Percentiles rank a stretch among this genome's conserved stretches.
Evolutionary conservation across 140 eudicot species (phyloP).

Genomic region (Ambrosia hybrid): DNA sequence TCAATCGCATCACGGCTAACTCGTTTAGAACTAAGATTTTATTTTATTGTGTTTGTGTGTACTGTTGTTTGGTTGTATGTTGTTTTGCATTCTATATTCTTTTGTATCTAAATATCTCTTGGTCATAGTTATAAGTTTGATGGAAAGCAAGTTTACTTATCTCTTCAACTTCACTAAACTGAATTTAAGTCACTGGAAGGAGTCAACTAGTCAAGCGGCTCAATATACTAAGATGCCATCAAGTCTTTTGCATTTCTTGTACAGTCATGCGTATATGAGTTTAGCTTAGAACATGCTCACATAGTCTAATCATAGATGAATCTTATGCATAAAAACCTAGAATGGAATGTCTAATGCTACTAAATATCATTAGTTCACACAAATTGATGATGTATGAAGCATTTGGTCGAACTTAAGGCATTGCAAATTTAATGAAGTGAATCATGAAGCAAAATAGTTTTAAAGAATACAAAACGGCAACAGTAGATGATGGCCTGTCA

Average conservation of each 20-base stretch:
- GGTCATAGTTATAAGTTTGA: neutral
- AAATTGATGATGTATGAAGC: conserved; percentile 10
- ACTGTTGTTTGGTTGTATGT: no score
- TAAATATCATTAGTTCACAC: neutral
- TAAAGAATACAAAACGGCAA: neutral
- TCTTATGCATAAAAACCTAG: neutral
- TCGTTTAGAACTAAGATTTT: no score
- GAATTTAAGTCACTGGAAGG: neutral
- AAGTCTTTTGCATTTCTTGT: neutral
- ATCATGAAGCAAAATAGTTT: conserved; percentile 6
- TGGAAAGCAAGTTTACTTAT: neutral
- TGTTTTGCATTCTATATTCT: no score
- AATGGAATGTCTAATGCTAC: neutral
- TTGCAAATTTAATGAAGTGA: neutral
- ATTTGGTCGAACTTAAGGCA: neutral
- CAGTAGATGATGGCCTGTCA: neutral
- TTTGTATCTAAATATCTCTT: neutral
- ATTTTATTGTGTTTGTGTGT: no score
- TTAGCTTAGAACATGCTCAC: neutral
- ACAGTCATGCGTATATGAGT: neutral
- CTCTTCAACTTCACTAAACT: neutral
- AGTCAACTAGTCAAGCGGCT: neutral
- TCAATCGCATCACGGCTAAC: no score
- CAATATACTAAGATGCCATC: no score
- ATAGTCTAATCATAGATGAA: neutral